phyloP scores from a whole-genome alignment of 2,329 filamentous ascomycete species.

The Talaromyces piceae region DNA sequence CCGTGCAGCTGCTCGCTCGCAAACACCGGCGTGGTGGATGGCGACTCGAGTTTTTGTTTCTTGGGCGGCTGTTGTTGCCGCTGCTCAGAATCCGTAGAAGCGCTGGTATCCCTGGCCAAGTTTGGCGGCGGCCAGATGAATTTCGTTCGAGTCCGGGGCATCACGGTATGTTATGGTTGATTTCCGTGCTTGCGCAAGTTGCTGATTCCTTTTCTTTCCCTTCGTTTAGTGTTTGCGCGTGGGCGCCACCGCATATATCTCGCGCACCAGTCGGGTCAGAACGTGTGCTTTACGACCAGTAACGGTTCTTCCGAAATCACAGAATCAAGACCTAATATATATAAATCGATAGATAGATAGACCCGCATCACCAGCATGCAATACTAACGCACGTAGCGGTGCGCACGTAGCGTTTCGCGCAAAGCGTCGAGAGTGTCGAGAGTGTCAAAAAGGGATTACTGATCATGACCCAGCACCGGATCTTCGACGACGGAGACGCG shows the following conservation, averaged over 20 bases:
- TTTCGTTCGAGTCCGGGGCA: constrained; percentile 13
- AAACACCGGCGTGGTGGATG: neutral
- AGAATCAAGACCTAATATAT: too few relatives aligned
- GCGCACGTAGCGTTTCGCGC: neutral
- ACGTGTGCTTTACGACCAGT: neutral
- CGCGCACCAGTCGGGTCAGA: neutral
- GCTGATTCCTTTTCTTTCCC: too few relatives aligned
- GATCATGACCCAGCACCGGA: neutral
- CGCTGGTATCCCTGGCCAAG: neutral
- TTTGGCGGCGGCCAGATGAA: constrained; percentile 13
- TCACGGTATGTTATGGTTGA: neutral
- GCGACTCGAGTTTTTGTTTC: constrained; percentile 6
- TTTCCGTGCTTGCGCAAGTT: too few relatives aligned
- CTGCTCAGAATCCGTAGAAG: too few relatives aligned
- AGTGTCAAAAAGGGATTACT: neutral
- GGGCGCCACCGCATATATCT: neutral
- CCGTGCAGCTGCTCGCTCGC: neutral
- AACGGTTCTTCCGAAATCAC: too few relatives aligned
- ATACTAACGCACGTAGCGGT: neutral
- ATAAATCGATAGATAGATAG: too few relatives aligned
- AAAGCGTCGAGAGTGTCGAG: neutral
- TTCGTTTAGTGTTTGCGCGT: neutral
- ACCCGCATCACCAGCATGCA: neutral
- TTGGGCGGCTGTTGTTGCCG: constrained; percentile 6
- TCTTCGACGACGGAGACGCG: neutral